phyloP scores from a whole-genome alignment of 768 basidiomycete species.

The Mycena sanguinolenta region DNA sequence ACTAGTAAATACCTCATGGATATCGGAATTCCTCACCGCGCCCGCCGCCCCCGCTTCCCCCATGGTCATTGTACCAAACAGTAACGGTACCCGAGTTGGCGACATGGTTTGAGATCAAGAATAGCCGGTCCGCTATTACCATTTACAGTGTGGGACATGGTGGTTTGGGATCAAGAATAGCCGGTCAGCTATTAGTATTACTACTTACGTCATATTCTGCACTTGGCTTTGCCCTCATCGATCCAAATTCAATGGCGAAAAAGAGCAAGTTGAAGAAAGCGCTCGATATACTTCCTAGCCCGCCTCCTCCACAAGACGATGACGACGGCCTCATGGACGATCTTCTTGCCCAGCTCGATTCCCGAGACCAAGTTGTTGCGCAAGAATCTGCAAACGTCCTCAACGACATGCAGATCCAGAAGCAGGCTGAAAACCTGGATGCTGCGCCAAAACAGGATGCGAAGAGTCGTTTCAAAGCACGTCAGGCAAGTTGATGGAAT shows the following conservation, averaged over 20 bases:
- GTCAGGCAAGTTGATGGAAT: slow-evolving; percentile 66
- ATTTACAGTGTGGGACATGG: too few relatives aligned
- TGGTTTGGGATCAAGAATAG: not conserved
- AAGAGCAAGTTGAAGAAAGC: slow-evolving; percentile 68
- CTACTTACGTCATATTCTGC: slow-evolving; percentile 7
- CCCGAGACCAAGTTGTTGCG: slow-evolving; percentile 64
- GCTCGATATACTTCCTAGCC: slow-evolving; percentile 44
- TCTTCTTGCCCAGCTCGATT: slow-evolving; percentile 82
- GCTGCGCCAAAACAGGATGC: slow-evolving; percentile 64
- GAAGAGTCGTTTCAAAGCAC: slow-evolving; percentile 75
- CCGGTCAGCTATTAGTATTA: too few relatives aligned
- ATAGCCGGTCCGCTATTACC: too few relatives aligned
- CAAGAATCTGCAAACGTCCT: slow-evolving; percentile 63
- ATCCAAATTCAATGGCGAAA: slow-evolving; percentile 67
- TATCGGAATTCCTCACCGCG: slow-evolving; percentile 26
- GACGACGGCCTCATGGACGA: slow-evolving; percentile 80
- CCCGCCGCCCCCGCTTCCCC: slow-evolving; percentile 13
- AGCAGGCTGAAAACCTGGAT: slow-evolving; percentile 47
- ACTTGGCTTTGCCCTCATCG: not conserved
- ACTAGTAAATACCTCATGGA: slow-evolving; percentile 20
- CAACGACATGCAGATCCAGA: slow-evolving; percentile 59
- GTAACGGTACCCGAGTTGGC: slow-evolving; percentile 51
- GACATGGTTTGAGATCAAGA: not conserved
- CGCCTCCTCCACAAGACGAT: slow-evolving; percentile 47
- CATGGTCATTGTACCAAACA: slow-evolving; percentile 47